A percentile compares a stretch with the other conserved stretches of the same genome.
Conservation (phyloP, 805 yeast genomes). For the Suhomyces xylopsoci region DNA sequence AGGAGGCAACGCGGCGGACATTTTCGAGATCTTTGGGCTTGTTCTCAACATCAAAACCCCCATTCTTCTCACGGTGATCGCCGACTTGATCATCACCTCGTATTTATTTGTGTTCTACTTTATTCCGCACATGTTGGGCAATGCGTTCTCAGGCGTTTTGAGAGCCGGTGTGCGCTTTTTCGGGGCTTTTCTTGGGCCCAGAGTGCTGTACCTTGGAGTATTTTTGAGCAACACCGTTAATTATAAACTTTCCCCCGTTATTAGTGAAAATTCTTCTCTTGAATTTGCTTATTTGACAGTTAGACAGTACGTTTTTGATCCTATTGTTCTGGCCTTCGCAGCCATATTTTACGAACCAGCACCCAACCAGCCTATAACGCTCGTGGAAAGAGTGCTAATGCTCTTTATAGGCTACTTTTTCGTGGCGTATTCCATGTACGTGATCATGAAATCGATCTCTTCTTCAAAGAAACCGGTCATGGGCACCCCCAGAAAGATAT, state of each 20-base stretch:
- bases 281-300: not conserved
- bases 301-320: slow-evolving; percentile 16
- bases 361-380: slow-evolving; percentile 22
- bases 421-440: slow-evolving; percentile 22
- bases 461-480: slow-evolving; percentile 42
- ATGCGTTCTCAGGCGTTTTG: not conserved
- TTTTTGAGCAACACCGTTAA: not conserved
- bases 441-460: slow-evolving; percentile 27
- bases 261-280: not conserved
- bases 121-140: slow-evolving; percentile 46
- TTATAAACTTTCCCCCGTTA: not conserved
- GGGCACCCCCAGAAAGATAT: slow-evolving; percentile 51
- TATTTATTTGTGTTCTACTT: slow-evolving; percentile 44
- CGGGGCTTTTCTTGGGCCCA: not conserved
- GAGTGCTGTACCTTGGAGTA: not conserved
- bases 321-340: slow-evolving; percentile 8
- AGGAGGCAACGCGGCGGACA: slow-evolving; percentile 15
- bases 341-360: slow-evolving; percentile 2
- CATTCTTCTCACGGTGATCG: slow-evolving; percentile 28
- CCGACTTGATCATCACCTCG: slow-evolving; percentile 29
- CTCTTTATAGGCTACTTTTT: slow-evolving; percentile 33
- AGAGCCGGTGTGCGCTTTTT: not conserved
- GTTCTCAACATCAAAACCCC: slow-evolving; percentile 35
- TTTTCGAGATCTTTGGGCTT: slow-evolving; percentile 37
- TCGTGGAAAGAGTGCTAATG: slow-evolving; percentile 36